Evolutionary conservation across 1,284 basidiomycete species (phyloP), one percentile per base, ranked within the genome.

Genomic region (Coniophora puteana): DNA sequence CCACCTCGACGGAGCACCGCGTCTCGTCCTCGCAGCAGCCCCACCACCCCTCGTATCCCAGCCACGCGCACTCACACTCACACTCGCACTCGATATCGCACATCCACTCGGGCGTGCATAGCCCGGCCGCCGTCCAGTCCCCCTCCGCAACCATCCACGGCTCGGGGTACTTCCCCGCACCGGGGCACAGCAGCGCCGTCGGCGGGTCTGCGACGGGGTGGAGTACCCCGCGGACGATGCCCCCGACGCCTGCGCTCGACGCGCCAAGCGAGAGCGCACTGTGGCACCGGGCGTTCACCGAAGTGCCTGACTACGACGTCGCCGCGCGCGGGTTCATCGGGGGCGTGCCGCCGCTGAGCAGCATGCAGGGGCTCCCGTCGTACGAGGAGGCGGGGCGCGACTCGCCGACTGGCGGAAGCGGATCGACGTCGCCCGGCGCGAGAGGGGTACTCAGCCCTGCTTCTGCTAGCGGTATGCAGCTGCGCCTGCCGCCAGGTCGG

Each of bases 291-390:
- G 74, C 77, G 41, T 76, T 83, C 47, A 78, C 80, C 33, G 76
- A 84, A 59, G 91, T 95, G 16, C 93, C 93, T 2, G 77, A 85
- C 54, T 96, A 97, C 61, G 75, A 75, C 12, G 76, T 89, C 34
- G 89, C 91, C 1, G 77, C 80, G 43, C 68, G 81, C 11, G 92
- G 89, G 6, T 93, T 93, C 63, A 69, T 93, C 24, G 92, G 90
- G 1, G 90, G 91, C 5, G 83, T 94, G 11, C 83, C 88, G 6
- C 93, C 93, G 8, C 65, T 96, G 53, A 76, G 77, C 54, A 83
- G 79, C 49, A 68, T 82, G 68, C 66, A 68, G 20, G 85, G 83
- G 6, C 58, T 93, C 50, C 91, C 91, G 45, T 86, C 82, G 37
- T 94, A 94, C 51, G 87, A 88, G 51, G 89, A 89, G 47, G 66